Conservation (phyloP, 163 green algal species). For the Chlamydomonas reinhardtii region DNA sequence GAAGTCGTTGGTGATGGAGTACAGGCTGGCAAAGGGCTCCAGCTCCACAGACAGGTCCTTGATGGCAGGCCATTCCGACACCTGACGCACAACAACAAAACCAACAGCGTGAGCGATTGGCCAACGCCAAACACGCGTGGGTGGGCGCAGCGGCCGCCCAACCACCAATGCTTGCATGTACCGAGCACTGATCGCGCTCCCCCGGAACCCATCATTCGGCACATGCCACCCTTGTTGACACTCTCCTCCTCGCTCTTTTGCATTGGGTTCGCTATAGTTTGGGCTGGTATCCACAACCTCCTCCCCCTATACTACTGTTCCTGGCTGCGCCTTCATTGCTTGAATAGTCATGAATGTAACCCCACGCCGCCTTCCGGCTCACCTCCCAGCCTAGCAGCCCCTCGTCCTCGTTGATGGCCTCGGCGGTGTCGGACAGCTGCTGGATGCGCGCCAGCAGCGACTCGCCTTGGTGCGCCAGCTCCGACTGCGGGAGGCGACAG, state of each 20-base stretch:
- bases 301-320: too few relatives aligned
- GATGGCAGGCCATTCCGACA: constrained; percentile 43
- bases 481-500: constrained; percentile 32
- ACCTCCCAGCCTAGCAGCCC: constrained; percentile 62
- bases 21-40: constrained; percentile 64
- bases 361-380: not conserved
- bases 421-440: constrained; percentile 20
- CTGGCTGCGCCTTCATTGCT: not conserved
- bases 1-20: constrained; percentile 57
- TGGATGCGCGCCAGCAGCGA: constrained; percentile 52
- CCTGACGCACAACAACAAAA: not conserved
- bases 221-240: too few relatives aligned
- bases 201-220: too few relatives aligned
- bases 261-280: too few relatives aligned
- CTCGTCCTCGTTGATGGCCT: constrained; percentile 64
- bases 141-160: too few relatives aligned
- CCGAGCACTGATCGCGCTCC: too few relatives aligned
- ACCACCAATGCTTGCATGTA: too few relatives aligned
- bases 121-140: not conserved
- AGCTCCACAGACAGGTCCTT: constrained; percentile 43
- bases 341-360: not conserved
- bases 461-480: constrained; percentile 57
- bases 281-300: too few relatives aligned
- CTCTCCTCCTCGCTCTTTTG: too few relatives aligned
- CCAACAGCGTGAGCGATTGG: not conserved